phyloP scores from a whole-genome alignment of 2,329 filamentous ascomycete genomes.

The Fusarium xyrophilum region DNA sequence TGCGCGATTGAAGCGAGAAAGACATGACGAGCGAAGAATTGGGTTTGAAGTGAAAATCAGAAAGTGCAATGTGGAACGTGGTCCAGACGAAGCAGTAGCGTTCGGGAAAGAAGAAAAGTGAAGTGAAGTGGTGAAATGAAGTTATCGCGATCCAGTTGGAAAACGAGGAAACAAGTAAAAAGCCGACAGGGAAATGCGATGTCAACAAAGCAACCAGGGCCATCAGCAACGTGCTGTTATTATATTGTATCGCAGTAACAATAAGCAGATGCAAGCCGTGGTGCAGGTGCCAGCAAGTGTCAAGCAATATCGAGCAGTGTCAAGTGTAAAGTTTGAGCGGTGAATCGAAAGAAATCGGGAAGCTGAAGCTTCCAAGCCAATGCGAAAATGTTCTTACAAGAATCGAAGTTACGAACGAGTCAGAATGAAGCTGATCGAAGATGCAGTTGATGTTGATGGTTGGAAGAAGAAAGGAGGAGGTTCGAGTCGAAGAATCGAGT shows the following conservation, averaged over 20 bases:
- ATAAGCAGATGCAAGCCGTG: conserved; percentile 7
- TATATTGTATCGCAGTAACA: neutral
- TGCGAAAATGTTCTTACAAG: conserved; percentile 15
- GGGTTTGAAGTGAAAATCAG: conserved; percentile 1
- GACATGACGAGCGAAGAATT: conserved; percentile 9
- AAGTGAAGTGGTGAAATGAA: neutral
- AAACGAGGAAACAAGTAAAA: neutral
- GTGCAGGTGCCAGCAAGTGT: conserved; percentile 18
- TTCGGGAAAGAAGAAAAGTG: neutral
- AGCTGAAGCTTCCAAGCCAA: neutral
- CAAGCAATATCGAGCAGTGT: neutral
- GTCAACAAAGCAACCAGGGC: conserved; percentile 7
- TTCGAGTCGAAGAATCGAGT: conserved; percentile 4
- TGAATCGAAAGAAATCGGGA: conserved; percentile 6
- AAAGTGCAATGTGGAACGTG: neutral
- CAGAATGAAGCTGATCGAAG: conserved; percentile 7
- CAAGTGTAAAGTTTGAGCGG: neutral
- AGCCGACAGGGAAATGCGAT: neutral
- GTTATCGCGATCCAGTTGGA: neutral
- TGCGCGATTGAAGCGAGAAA: conserved; percentile 8
- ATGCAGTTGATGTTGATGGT: conserved; percentile 16
- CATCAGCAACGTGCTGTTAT: neutral
- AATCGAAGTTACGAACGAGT: neutral
- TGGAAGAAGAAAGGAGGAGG: neutral
- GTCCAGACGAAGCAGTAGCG: conserved; percentile 4